Conservation (phyloP, 1,284 basidiomycete species). For the Moesziomyces parantarcticus region DNA sequence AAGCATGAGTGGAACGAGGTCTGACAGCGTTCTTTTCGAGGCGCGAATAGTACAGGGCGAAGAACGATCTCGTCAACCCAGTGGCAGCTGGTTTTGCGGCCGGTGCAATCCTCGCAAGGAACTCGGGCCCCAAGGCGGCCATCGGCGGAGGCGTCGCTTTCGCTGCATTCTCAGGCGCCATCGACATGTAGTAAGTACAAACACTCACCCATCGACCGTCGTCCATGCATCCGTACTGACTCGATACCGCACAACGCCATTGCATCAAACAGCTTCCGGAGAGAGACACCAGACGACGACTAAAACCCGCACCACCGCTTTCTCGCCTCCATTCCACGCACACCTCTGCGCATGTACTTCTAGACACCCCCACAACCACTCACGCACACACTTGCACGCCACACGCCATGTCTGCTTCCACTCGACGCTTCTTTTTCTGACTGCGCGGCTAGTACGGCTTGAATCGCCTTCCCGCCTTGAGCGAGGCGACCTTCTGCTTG, state of each 20-base stretch:
- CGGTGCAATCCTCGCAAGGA: constrained; percentile 62
- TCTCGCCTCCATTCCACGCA: not conserved
- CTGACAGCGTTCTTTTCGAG: not conserved
- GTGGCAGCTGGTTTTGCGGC: constrained; percentile 60
- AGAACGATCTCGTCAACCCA: constrained; percentile 65
- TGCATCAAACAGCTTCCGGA: constrained; percentile 39
- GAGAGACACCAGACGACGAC: constrained; percentile 55
- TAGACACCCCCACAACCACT: constrained; percentile 5
- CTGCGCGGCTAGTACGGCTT: constrained; percentile 50
- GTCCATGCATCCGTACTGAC: not conserved
- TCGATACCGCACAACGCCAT: not conserved
- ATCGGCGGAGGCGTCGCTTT: constrained; percentile 64
- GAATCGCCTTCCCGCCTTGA: constrained; percentile 60
- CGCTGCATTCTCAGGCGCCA: constrained; percentile 65
- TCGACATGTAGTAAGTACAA: constrained; percentile 60
- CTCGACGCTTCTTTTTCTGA: too few relatives aligned
- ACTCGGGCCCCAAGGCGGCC: constrained; percentile 62
- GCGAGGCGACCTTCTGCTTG: constrained; percentile 57
- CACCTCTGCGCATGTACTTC: constrained; percentile 18
- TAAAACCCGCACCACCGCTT: constrained; percentile 5
- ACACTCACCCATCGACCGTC: too few relatives aligned
- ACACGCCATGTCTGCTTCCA: not conserved
- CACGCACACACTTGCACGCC: constrained; percentile 7
- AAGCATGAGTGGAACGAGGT: too few relatives aligned
- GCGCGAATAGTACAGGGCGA: constrained; percentile 58